Conservation (phyloP, 2,329 filamentous ascomycete species). For the Clonostachys sp. region DNA sequence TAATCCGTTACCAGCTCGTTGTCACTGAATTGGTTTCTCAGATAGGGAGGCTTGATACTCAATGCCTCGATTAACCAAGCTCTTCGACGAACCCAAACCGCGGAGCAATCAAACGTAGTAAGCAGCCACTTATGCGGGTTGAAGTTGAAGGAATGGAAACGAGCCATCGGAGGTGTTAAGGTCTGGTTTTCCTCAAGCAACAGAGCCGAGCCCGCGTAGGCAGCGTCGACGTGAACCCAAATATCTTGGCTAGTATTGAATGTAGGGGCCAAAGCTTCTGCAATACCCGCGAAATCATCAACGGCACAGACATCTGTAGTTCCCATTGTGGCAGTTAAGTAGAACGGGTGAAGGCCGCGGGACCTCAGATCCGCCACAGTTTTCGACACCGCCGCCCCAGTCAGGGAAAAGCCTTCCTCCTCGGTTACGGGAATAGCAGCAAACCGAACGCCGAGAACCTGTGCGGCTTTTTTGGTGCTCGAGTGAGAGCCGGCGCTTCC, state of each 20-base stretch:
- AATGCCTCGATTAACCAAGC: slow-evolving; percentile 75
- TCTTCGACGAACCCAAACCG: slow-evolving; percentile 73
- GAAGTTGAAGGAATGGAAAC: slow-evolving; percentile 85
- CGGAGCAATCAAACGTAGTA: slow-evolving; percentile 84
- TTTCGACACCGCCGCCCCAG: slow-evolving; percentile 53
- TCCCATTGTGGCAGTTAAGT: slow-evolving; percentile 77
- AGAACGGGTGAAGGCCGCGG: slow-evolving; percentile 78
- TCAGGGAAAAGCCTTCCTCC: slow-evolving; percentile 66
- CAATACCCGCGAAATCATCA: slow-evolving; percentile 74
- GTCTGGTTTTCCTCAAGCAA: slow-evolving; percentile 77
- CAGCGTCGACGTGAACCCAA: slow-evolving; percentile 93
- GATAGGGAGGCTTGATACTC: slow-evolving; percentile 74
- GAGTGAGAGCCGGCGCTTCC: slow-evolving; percentile 78
- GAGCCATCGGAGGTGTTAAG: slow-evolving; percentile 53
- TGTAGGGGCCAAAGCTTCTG: slow-evolving; percentile 20
- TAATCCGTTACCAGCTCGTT: slow-evolving; percentile 87
- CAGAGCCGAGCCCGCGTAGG: slow-evolving; percentile 84
- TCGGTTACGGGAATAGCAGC: slow-evolving; percentile 60
- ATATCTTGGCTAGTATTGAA: slow-evolving; percentile 26
- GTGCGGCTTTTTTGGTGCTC: slow-evolving; percentile 80
- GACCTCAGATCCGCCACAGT: slow-evolving; percentile 61
- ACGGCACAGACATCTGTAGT: slow-evolving; percentile 86
- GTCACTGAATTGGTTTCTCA: slow-evolving; percentile 76
- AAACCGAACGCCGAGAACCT: slow-evolving; percentile 82
- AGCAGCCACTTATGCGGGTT: slow-evolving; percentile 99